Evolutionary conservation across 345 rosid genomes (phyloP).

Genomic region (Excoecaria cochinchinensis): DNA sequence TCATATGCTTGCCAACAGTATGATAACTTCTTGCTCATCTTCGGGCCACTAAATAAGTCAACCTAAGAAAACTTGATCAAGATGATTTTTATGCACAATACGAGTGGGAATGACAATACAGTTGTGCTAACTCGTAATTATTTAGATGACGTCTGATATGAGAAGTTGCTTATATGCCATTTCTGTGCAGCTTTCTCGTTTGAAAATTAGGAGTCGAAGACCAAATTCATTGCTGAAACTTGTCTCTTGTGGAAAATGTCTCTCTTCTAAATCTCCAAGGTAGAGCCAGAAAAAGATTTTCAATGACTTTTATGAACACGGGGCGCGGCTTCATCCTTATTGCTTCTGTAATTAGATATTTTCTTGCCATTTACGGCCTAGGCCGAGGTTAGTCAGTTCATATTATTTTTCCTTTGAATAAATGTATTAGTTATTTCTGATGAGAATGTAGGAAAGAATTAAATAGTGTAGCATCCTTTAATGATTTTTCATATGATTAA

Average conservation of each 20-base stretch:
- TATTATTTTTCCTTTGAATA: conserved; percentile 18
- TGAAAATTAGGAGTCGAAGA: conserved; percentile 57
- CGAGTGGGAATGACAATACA: background rate
- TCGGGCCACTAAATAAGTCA: background rate
- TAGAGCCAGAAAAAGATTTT: conserved; percentile 23
- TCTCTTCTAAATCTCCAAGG: conserved; percentile 62
- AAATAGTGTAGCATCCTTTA: conserved; percentile 11
- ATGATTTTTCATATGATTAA: conserved; percentile 11
- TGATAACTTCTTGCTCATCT: too few species aligned
- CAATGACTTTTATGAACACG: conserved; percentile 18
- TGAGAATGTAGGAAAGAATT: conserved; percentile 27
- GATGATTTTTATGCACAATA: too few species aligned
- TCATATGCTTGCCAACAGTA: background rate
- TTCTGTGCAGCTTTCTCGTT: conserved; percentile 53
- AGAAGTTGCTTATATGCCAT: background rate
- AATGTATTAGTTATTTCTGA: conserved; percentile 18
- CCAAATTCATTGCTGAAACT: conserved; percentile 68
- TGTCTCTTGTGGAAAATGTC: conserved; percentile 66
- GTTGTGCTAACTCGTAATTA: background rate
- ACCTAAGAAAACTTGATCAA: background rate
- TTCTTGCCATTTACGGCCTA: conserved; percentile 31
- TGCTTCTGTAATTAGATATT: conserved; percentile 43
- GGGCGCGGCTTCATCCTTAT: conserved; percentile 8
- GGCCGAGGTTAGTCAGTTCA: conserved; percentile 17
- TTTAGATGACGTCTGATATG: background rate